phyloP scores from a whole-genome alignment of 371 early-diverging fungal species.

The Mucor plumbeus region DNA sequence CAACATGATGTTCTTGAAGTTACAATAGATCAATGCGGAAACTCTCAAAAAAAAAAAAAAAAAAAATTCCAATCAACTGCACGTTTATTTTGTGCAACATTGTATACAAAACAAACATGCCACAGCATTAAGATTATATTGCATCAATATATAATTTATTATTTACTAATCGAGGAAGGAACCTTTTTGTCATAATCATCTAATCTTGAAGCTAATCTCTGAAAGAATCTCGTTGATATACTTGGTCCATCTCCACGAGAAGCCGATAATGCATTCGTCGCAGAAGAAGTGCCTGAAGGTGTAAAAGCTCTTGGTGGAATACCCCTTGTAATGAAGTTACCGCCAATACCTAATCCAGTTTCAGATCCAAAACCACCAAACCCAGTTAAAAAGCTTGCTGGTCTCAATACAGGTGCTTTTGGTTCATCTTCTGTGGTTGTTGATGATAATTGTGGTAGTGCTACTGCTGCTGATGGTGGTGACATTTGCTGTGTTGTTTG shows the following conservation, averaged over 20 bases:
- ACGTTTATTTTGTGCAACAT: no score
- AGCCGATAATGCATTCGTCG: conserved; percentile 3
- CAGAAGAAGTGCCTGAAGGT: background rate
- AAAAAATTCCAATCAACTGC: no score
- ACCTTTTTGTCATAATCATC: conserved; percentile 43
- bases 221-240: conserved; percentile 55
- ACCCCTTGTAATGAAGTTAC: conserved; percentile 42
- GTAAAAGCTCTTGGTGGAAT: conserved; percentile 34
- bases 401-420: conserved; percentile 34
- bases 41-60: no score
- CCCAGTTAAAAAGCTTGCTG: conserved; percentile 51
- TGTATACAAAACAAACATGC: no score
- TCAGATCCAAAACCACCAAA: conserved; percentile 40
- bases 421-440: conserved; percentile 10
- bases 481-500: background rate
- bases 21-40: no score
- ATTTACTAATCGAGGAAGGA: background rate
- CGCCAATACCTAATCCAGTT: conserved; percentile 17
- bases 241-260: conserved; percentile 35
- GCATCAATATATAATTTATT: background rate
- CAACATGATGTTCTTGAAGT: no score
- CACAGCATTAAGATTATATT: no score
- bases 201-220: conserved; percentile 46
- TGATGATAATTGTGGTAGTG: conserved; percentile 15
- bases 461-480: conserved; percentile 10